Conservation (phyloP, 805 yeast species). For the Kodamaea fukazawae region DNA sequence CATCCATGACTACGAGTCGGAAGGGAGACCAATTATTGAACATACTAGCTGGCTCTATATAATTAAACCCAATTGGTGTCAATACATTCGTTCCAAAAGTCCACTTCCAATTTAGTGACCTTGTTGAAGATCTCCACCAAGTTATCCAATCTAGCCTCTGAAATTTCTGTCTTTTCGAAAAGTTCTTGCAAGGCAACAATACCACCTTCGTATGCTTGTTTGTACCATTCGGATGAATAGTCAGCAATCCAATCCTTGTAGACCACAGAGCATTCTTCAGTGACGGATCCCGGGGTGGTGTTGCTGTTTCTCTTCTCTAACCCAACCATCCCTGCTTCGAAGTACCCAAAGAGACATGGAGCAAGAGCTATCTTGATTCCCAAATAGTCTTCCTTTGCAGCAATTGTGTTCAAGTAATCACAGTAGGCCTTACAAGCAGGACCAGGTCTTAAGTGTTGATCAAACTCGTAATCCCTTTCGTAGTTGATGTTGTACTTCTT, state of each 20-base stretch:
- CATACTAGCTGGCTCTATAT: too few species aligned
- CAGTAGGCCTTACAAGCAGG: slow-evolving; percentile 61
- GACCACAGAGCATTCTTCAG: slow-evolving; percentile 24
- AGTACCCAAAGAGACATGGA: slow-evolving; percentile 76
- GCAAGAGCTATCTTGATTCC: slow-evolving; percentile 66
- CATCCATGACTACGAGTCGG: too few species aligned
- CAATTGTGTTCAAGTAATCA: slow-evolving; percentile 54
- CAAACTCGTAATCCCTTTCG: slow-evolving; percentile 33
- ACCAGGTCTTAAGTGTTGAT: slow-evolving; percentile 48
- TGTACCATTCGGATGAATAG: slow-evolving; percentile 58
- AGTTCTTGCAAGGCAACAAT: slow-evolving; percentile 44
- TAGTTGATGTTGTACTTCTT: slow-evolving; percentile 39
- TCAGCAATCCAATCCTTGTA: slow-evolving; percentile 59
- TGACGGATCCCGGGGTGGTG: slow-evolving; percentile 19
- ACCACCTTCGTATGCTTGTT: slow-evolving; percentile 50
- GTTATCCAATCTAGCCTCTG: slow-evolving; percentile 47
- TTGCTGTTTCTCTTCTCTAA: slow-evolving; percentile 14
- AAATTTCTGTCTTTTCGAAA: slow-evolving; percentile 24
- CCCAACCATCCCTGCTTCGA: slow-evolving; percentile 49
- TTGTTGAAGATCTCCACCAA: slow-evolving; percentile 57
- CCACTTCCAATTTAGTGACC: slow-evolving; percentile 59
- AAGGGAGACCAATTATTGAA: too few species aligned
- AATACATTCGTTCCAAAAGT: slow-evolving; percentile 59
- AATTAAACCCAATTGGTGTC: too few species aligned
- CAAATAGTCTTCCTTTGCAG: slow-evolving; percentile 54